These are phyloP conservation scores for Candida dendrica DNA, from an alignment of 805 yeast genomes.

Conservation along the genomic window DNA sequence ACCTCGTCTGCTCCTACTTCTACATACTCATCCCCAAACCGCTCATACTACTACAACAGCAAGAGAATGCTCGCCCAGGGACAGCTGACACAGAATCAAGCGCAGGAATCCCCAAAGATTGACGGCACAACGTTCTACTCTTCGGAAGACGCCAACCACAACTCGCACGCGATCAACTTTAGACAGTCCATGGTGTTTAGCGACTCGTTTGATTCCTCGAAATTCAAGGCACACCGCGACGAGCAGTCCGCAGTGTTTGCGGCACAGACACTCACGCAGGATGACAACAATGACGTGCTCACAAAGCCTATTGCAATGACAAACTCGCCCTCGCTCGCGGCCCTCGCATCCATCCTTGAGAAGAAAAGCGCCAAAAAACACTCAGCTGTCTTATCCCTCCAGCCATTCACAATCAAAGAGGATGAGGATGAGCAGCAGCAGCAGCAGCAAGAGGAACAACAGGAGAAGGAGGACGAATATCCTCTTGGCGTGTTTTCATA, in stretches of 20 bases:
- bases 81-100: background rate
- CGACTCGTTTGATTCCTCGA: constrained; percentile 16
- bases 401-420: constrained; percentile 1
- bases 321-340: constrained; percentile 36
- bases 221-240: constrained; percentile 2
- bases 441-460: background rate
- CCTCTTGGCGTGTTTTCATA: no score
- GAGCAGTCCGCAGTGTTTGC: no score
- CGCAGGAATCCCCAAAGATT: background rate
- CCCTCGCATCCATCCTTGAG: constrained; percentile 32
- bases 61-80: background rate
- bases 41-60: constrained; percentile 1
- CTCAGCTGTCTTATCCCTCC: background rate
- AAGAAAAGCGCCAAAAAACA: constrained; percentile 14
- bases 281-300: background rate
- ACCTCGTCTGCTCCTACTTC: constrained; percentile 1
- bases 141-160: background rate
- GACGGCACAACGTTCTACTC: background rate
- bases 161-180: constrained; percentile 14
- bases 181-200: constrained; percentile 18
- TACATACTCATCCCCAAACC: constrained; percentile 3
- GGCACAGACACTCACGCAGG: background rate
- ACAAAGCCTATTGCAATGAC: constrained; percentile 25
- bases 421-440: background rate
- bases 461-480: no score